Evolutionary conservation across 495 filamentous ascomycete species (phyloP), one percentile per base, ranked within the genome.

Genomic region (Cladorrhinum samala): DNA sequence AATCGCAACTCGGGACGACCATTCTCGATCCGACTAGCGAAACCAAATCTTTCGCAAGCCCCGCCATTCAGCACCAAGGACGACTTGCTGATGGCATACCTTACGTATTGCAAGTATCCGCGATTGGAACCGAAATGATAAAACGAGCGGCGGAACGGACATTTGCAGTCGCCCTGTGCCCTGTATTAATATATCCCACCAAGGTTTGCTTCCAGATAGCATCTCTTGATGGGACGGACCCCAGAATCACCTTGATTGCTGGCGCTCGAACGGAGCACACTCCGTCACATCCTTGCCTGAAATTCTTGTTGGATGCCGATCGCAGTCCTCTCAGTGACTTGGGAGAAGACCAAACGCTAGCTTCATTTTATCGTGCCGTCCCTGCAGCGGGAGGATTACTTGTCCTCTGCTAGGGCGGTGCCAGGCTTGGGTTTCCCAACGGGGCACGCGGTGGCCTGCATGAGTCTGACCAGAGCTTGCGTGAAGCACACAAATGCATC

Each of bases 381-480:
- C 27, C 27, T 33, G 27, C 27, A 41, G 39, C 17, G 39, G 39
- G n/a, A 41, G 17, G 39, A 18, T n/a, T n/a, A 6, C 39, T 14
- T 18, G n/a, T 8, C n/a, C n/a, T 18, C 39, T 47, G 45, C 25
- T 47, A 24, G 45, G 45, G 5, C 14, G 14, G n/a, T 16, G 9
- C 9, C 14, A 14, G 8, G 6, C 24, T 3, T 17, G 7, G 24
- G 21, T 41, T 23, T 23, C 45, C 45, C 27, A 33, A 33, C 27
- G 27, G 6, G 27, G 27, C 27, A 47, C 45, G 24, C n/a, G 20
- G 45, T 47, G 45, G 30, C 45, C 45, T 25, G 24, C 45, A 47
- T 47, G 24, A 33, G 23, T n/a, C n/a, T n/a, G n/a, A n/a, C n/a
- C n/a, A n/a, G n/a, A n/a, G n/a, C n/a, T n/a, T n/a, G n/a, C n/a